Percentiles rank a stretch among this genome's conserved stretches.
Conservation (phyloP, 768 basidiomycete genomes). For the Clathrus columnatus region DNA sequence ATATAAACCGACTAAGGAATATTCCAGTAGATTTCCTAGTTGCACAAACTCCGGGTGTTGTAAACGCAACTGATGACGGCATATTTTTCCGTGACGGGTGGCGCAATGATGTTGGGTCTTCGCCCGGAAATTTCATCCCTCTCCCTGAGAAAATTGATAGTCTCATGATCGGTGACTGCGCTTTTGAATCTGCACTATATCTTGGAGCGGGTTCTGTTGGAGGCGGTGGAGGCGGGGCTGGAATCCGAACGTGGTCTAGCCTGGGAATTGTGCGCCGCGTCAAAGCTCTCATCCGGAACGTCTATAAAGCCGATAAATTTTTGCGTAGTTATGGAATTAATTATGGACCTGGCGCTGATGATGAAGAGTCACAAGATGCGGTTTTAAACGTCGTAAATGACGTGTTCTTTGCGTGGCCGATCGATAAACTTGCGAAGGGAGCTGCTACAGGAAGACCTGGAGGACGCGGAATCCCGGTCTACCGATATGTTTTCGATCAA, state of each 20-base stretch:
- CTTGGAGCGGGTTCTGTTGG: slow-evolving; percentile 40
- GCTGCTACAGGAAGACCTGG: slow-evolving; percentile 25
- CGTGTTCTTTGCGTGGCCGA: slow-evolving; percentile 68
- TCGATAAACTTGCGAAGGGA: slow-evolving; percentile 49
- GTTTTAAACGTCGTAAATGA: slow-evolving; percentile 70
- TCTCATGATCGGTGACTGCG: slow-evolving; percentile 67
- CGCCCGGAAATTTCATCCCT: slow-evolving; percentile 17
- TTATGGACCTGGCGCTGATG: slow-evolving; percentile 14
- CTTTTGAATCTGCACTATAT: slow-evolving; percentile 58
- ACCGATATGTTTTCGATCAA: slow-evolving; percentile 79
- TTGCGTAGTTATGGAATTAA: slow-evolving; percentile 67
- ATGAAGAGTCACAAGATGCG: slow-evolving; percentile 6
- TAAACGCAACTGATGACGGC: slow-evolving; percentile 56
- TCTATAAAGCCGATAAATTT: slow-evolving; percentile 50
- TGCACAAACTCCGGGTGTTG: slow-evolving; percentile 26
- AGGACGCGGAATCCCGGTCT: slow-evolving; percentile 53
- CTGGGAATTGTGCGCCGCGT: slow-evolving; percentile 54
- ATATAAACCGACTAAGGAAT: slow-evolving; percentile 54
- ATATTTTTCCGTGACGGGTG: slow-evolving; percentile 57
- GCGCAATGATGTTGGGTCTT: slow-evolving; percentile 28
- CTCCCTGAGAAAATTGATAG: slow-evolving; percentile 34
- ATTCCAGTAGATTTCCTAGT: slow-evolving; percentile 50
- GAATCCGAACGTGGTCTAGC: slow-evolving; percentile 40
- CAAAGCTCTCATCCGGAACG: slow-evolving; percentile 66
- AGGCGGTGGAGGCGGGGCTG: background rate